A percentile compares a stretch with the other conserved stretches of the same genome.
These are phyloP conservation scores for Ustilago lituana DNA, from an alignment of 1,284 basidiomycete genomes.

Conservation along the genomic window DNA sequence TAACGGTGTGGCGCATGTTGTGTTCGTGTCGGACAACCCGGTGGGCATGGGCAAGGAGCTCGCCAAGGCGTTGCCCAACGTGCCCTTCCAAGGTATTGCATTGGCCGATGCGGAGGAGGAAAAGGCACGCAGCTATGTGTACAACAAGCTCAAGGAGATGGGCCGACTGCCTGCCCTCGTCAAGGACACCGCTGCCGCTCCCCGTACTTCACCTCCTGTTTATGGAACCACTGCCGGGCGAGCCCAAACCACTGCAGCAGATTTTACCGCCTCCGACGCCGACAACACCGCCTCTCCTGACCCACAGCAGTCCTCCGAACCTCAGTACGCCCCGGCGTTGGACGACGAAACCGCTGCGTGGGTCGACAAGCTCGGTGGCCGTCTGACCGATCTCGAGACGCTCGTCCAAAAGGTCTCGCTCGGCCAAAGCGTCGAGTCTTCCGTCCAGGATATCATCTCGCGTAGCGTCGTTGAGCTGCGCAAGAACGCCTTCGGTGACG, in stretches of 20 bases:
- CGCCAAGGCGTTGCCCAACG: conserved; percentile 85
- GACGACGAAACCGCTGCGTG: conserved; percentile 51
- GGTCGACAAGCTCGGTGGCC: conserved; percentile 63
- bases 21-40: conserved; percentile 88
- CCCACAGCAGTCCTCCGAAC: not conserved
- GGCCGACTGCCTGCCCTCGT: conserved; percentile 63
- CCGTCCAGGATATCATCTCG: conserved; percentile 70
- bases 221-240: conserved; percentile 4
- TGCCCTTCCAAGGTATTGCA: conserved; percentile 74
- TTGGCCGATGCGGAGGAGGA: conserved; percentile 79
- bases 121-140: conserved; percentile 82
- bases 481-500: conserved; percentile 93
- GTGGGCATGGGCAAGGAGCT: conserved; percentile 82
- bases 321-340: conserved; percentile 19
- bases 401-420: conserved; percentile 58
- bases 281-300: not conserved
- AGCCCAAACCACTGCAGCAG: not conserved
- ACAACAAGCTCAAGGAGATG: conserved; percentile 78
- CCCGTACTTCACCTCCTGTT: not conserved
- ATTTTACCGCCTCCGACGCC: conserved; percentile 6
- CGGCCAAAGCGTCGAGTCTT: conserved; percentile 53
- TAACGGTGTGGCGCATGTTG: conserved; percentile 82
- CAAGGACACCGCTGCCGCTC: not conserved
- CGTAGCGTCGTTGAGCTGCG: conserved; percentile 83
- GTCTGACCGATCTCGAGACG: conserved; percentile 61